Conservation (phyloP, 2,329 filamentous ascomycete species). For the Botryosphaeria dothidea region DNA sequence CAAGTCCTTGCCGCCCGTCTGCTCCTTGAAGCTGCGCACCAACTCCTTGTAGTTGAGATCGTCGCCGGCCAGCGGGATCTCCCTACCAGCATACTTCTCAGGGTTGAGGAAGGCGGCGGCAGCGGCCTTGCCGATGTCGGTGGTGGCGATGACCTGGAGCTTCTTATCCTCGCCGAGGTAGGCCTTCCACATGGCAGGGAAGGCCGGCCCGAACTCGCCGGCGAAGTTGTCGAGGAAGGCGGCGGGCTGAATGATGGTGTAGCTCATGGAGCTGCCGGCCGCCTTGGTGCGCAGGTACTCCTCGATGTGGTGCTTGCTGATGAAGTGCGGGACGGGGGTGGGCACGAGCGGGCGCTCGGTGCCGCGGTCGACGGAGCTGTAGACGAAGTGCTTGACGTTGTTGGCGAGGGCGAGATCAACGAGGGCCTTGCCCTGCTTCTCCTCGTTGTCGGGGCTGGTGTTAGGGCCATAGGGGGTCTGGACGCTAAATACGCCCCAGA, state of each 20-base stretch:
- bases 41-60: constrained; percentile 46
- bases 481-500: constrained; percentile 37
- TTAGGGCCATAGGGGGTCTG: constrained; percentile 24
- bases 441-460: constrained; percentile 28
- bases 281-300: constrained; percentile 51
- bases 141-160: constrained; percentile 36
- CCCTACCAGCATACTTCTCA: constrained; percentile 41
- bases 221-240: constrained; percentile 61
- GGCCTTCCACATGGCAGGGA: constrained; percentile 38
- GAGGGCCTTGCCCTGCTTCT: constrained; percentile 40
- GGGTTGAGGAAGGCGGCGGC: constrained; percentile 47
- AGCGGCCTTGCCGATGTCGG: constrained; percentile 53
- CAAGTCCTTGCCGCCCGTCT: constrained; percentile 42
- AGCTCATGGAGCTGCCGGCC: constrained; percentile 50
- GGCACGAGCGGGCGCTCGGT: constrained; percentile 47
- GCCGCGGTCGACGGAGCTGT: constrained; percentile 39
- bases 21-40: constrained; percentile 43
- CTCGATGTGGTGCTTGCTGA: constrained; percentile 62
- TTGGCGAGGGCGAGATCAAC: constrained; percentile 34
- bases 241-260: constrained; percentile 61
- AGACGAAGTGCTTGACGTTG: constrained; percentile 40
- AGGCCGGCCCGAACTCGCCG: constrained; percentile 33
- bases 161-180: constrained; percentile 29
- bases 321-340: constrained; percentile 63
- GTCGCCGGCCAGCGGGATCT: constrained; percentile 51